Conservation (phyloP, 1,284 basidiomycete species). For the Coniophora puteana region DNA sequence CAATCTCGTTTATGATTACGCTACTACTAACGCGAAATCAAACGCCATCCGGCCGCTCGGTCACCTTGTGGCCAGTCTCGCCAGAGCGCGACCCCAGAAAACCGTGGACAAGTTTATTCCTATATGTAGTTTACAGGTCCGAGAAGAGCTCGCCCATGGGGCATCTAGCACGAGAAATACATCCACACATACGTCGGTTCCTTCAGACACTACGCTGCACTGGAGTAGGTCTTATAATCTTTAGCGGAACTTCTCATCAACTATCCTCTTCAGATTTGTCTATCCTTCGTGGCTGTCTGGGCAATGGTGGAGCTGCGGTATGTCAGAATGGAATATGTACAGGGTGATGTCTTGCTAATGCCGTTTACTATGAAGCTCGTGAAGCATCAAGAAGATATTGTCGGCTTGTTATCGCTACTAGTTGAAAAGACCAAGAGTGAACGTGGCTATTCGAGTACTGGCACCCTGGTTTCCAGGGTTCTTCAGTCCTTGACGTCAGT, state of each 20-base stretch:
- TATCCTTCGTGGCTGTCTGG: slow-evolving; percentile 76
- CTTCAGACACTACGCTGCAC: slow-evolving; percentile 90
- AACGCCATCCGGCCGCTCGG: slow-evolving; percentile 91
- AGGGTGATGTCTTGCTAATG: slow-evolving; percentile 7
- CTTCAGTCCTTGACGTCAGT: slow-evolving; percentile 75
- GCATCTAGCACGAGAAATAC: slow-evolving; percentile 92
- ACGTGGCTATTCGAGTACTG: slow-evolving; percentile 83
- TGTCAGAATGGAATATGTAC: slow-evolving; percentile 22
- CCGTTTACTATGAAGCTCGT: slow-evolving; percentile 49
- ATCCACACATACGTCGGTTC: slow-evolving; percentile 75
- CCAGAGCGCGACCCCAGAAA: slow-evolving; percentile 75
- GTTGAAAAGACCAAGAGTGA: slow-evolving; percentile 85
- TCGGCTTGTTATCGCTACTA: slow-evolving; percentile 69
- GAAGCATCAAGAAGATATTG: slow-evolving; percentile 63
- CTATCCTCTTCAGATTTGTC: slow-evolving; percentile 53
- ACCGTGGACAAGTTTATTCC: slow-evolving; percentile 82
- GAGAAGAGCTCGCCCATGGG: slow-evolving; percentile 85
- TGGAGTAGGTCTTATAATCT: slow-evolving; percentile 67
- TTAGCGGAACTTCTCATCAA: slow-evolving; percentile 9
- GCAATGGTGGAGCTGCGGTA: slow-evolving; percentile 65
- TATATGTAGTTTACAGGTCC: slow-evolving; percentile 78
- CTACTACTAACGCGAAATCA: slow-evolving; percentile 80
- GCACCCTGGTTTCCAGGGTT: slow-evolving; percentile 76
- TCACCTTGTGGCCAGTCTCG: slow-evolving; percentile 84
- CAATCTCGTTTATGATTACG: slow-evolving; percentile 84